A percentile compares a stretch with the other conserved stretches of the same genome.
These are phyloP conservation scores for Cucurbita moschata DNA, from an alignment of 306 rosid species.

Conservation along the genomic window DNA sequence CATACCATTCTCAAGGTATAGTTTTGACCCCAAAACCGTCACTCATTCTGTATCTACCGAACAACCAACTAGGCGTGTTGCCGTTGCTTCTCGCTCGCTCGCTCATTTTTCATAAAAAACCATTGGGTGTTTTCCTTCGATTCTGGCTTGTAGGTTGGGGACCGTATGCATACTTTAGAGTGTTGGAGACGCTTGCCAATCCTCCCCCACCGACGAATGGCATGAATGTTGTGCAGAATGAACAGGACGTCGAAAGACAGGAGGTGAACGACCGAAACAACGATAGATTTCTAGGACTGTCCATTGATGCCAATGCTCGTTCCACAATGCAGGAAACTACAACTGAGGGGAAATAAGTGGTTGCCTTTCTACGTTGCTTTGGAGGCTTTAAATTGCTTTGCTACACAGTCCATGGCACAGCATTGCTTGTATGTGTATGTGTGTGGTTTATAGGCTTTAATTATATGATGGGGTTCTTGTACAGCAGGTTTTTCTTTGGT, in stretches of 20 bases:
- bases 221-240: slow-evolving; percentile 6
- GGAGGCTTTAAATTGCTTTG: neutral
- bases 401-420: neutral
- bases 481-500: neutral
- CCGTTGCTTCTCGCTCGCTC: neutral
- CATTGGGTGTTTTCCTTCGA: neutral
- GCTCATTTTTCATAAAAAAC: neutral
- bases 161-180: slow-evolving; percentile 64
- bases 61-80: neutral
- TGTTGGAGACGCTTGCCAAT: slow-evolving; percentile 31
- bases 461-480: neutral
- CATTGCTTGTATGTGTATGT: neutral
- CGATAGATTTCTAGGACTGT: neutral
- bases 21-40: neutral
- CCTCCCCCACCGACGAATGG: slow-evolving; percentile 13
- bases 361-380: neutral
- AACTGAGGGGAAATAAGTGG: neutral
- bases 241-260: slow-evolving; percentile 13
- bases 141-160: slow-evolving; percentile 62
- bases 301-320: neutral
- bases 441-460: neutral
- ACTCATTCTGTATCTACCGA: neutral
- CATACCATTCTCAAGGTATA: slow-evolving; percentile 66
- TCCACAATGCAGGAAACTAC: neutral
- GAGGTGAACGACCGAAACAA: slow-evolving; percentile 13